Conservation (phyloP, 1,284 basidiomycete species). For the Athelia sp. region DNA sequence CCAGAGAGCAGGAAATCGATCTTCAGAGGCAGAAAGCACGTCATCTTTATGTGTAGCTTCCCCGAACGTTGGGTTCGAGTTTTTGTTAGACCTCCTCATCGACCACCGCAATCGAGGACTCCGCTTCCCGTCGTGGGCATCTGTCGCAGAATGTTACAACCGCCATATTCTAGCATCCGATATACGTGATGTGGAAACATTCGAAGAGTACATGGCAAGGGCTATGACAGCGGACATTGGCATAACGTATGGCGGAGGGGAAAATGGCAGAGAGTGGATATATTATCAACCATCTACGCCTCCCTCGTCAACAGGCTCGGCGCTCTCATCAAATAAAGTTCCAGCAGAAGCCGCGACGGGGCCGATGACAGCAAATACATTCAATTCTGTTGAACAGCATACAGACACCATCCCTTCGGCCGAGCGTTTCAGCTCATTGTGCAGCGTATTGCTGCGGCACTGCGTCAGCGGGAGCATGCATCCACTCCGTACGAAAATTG, state of each 20-base stretch:
- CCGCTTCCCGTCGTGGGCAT: too few relatives aligned
- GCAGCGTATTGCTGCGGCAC: neutral
- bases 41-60: too few relatives aligned
- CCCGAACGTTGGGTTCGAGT: too few relatives aligned
- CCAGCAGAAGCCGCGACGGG: too few relatives aligned
- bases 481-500: neutral
- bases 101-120: too few relatives aligned
- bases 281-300: neutral
- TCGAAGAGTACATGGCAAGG: neutral
- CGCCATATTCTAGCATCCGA: too few relatives aligned
- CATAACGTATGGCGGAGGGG: neutral
- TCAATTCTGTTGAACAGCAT: too few relatives aligned
- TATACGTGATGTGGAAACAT: neutral
- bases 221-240: neutral
- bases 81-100: too few relatives aligned
- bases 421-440: neutral
- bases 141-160: too few relatives aligned
- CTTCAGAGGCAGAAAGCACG: too few relatives aligned
- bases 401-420: neutral
- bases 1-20: too few relatives aligned
- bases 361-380: too few relatives aligned
- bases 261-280: constrained; percentile 3
- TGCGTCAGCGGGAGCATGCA: neutral
- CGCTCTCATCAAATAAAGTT: neutral
- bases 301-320: neutral